These are phyloP conservation scores for Hirsutella minnesotensis DNA, from an alignment of 2,329 filamentous ascomycete genomes.

Conservation along the genomic window DNA sequence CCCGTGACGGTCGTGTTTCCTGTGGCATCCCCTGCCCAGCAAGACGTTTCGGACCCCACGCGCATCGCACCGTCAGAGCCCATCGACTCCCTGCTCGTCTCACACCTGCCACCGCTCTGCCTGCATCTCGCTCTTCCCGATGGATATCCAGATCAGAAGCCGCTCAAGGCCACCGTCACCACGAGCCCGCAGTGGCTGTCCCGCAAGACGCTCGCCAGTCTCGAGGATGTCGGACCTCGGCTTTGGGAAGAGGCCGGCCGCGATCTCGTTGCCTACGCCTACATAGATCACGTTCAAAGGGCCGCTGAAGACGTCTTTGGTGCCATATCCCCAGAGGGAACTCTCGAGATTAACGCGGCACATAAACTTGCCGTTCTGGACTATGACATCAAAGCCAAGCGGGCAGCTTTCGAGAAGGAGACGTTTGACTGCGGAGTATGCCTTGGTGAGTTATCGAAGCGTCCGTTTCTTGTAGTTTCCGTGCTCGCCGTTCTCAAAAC, in stretches of 20 bases:
- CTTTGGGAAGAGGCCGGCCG: constrained; percentile 53
- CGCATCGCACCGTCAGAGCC: constrained; percentile 8
- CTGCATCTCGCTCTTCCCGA: constrained; percentile 42
- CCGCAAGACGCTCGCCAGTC: constrained; percentile 28
- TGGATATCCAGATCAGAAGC: constrained; percentile 42
- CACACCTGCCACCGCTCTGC: constrained; percentile 45
- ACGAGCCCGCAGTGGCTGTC: constrained; percentile 48
- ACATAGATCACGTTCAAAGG: constrained; percentile 51
- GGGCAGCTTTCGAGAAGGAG: constrained; percentile 64
- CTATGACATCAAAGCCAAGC: constrained; percentile 64
- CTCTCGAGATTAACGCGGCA: constrained; percentile 38
- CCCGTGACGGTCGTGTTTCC: constrained; percentile 48
- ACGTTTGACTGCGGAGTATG: constrained; percentile 86
- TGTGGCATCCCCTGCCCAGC: constrained; percentile 20
- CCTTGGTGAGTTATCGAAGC: constrained; percentile 33
- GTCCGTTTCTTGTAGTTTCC: too few species aligned
- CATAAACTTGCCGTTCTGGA: constrained; percentile 64
- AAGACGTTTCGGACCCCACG: not conserved
- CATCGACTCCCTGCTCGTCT: constrained; percentile 36
- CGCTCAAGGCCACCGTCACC: constrained; percentile 38
- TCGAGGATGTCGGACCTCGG: constrained; percentile 36
- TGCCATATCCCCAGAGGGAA: constrained; percentile 34
- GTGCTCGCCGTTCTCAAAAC: too few species aligned
- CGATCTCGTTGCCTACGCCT: constrained; percentile 47
- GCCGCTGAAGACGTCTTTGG: constrained; percentile 49